Evolutionary conservation across 768 basidiomycete genomes (phyloP).

Genomic region (Rhodotorula graminis): DNA sequence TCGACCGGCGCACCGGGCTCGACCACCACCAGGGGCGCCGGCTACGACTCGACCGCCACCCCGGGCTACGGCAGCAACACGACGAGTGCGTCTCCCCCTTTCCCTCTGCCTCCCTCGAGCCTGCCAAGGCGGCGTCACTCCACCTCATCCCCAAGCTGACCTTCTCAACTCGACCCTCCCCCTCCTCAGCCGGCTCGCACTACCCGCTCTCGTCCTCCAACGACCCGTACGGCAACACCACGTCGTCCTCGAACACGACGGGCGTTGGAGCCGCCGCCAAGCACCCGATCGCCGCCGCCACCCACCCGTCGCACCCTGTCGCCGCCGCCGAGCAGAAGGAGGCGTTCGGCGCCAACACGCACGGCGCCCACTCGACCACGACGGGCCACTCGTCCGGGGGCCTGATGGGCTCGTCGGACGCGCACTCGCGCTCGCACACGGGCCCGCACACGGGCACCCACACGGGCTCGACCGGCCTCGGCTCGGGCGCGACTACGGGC

Average conservation of each 20-base stretch:
- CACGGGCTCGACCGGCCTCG: no score
- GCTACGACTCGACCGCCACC: no score
- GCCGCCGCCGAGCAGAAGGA: background rate
- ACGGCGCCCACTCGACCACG: no score
- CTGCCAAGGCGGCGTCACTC: no score
- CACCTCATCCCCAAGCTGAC: background rate
- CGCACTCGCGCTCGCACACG: no score
- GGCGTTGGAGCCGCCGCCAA: background rate
- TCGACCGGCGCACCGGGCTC: no score
- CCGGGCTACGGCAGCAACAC: no score
- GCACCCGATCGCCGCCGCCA: slow-evolving; percentile 10
- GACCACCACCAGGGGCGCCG: no score
- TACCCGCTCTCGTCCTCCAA: no score
- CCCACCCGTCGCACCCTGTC: background rate
- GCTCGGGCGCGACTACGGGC: background rate
- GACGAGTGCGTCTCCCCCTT: no score
- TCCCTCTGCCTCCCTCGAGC: no score
- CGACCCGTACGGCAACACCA: background rate
- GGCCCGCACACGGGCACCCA: background rate
- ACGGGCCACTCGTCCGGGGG: background rate
- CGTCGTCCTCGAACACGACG: background rate
- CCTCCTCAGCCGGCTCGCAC: background rate
- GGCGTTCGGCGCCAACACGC: background rate
- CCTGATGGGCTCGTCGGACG: no score
- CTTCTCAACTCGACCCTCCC: background rate